Evolutionary conservation across 192 early-diverging fungal species (phyloP).

Genomic region (Backusella mclennaniae): DNA sequence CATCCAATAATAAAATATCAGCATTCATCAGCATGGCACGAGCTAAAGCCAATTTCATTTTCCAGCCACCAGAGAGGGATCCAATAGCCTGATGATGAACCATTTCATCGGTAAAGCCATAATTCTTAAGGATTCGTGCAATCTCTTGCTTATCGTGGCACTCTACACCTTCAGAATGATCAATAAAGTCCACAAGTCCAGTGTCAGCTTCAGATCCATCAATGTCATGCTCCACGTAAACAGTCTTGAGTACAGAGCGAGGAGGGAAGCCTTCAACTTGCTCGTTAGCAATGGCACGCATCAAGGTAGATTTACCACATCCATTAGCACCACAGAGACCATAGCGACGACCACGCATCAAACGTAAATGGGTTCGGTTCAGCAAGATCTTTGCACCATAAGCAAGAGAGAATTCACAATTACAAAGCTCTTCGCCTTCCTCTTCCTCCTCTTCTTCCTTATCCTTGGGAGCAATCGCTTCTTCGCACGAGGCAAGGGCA

Average conservation of each 20-base stretch:
- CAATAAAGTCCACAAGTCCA: conserved; percentile 63
- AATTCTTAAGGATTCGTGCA: conserved; percentile 49
- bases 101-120: conserved; percentile 70
- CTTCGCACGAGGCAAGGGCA: conserved; percentile 42
- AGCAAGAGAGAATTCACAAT: conserved; percentile 82
- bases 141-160: conserved; percentile 51
- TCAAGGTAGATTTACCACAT: conserved; percentile 73
- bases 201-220: conserved; percentile 72
- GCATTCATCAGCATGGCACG: conserved; percentile 83
- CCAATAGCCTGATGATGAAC: conserved; percentile 61
- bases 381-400: conserved; percentile 83
- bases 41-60: conserved; percentile 85
- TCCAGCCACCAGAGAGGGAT: conserved; percentile 83
- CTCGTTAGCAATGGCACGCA: conserved; percentile 82
- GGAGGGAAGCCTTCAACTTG: conserved; percentile 83
- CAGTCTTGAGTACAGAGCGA: conserved; percentile 65
- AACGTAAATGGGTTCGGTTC: conserved; percentile 58
- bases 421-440: conserved; percentile 57
- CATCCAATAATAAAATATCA: conserved; percentile 81
- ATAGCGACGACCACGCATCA: conserved; percentile 78
- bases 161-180: conserved; percentile 53
- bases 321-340: conserved; percentile 83
- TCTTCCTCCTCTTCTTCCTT: conserved; percentile 40
- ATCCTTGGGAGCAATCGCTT: conserved; percentile 38
- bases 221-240: conserved; percentile 78